phyloP scores from a whole-genome alignment of 225 moss, liverwort and hornwort species.

The Bryoerythrophyllum caledonicum region DNA sequence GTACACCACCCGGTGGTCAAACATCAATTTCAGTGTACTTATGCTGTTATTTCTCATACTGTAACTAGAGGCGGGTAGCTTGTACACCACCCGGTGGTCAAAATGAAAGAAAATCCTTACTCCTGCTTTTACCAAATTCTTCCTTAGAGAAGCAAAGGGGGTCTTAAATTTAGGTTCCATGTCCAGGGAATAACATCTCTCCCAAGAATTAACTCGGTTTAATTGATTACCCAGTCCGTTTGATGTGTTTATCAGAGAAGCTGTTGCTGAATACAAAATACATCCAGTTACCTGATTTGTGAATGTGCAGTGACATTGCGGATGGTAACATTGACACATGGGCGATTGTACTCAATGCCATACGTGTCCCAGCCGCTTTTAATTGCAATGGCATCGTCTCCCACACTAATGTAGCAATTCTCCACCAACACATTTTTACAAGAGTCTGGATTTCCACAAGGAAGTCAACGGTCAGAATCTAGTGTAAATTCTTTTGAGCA shows the following conservation, averaged over 20 bases:
- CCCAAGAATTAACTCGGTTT: too few relatives aligned
- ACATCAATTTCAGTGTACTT: too few relatives aligned
- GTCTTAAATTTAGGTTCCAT: too few relatives aligned
- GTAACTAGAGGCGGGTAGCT: too few relatives aligned
- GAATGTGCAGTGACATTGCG: slow-evolving; percentile 60
- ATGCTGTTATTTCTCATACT: too few relatives aligned
- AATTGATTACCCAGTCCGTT: too few relatives aligned
- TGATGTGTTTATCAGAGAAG: neutral
- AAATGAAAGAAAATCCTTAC: too few relatives aligned
- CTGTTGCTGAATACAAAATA: neutral
- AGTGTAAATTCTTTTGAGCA: neutral
- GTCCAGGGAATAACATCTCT: too few relatives aligned
- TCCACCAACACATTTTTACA: slow-evolving; percentile 74
- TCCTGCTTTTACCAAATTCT: too few relatives aligned
- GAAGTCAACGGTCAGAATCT: neutral
- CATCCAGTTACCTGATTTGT: slow-evolving; percentile 44
- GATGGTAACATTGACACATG: slow-evolving; percentile 72
- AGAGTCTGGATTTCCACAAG: slow-evolving; percentile 47
- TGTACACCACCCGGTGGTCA: too few relatives aligned
- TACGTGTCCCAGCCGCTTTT: slow-evolving; percentile 97
- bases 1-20: too few relatives aligned
- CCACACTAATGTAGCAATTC: slow-evolving; percentile 81
- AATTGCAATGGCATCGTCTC: slow-evolving; percentile 87
- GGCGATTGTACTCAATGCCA: slow-evolving; percentile 68
- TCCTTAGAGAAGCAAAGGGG: too few relatives aligned